Evolutionary conservation across 805 yeast species (phyloP).

Genomic region (Blastobotrys terrestris): DNA sequence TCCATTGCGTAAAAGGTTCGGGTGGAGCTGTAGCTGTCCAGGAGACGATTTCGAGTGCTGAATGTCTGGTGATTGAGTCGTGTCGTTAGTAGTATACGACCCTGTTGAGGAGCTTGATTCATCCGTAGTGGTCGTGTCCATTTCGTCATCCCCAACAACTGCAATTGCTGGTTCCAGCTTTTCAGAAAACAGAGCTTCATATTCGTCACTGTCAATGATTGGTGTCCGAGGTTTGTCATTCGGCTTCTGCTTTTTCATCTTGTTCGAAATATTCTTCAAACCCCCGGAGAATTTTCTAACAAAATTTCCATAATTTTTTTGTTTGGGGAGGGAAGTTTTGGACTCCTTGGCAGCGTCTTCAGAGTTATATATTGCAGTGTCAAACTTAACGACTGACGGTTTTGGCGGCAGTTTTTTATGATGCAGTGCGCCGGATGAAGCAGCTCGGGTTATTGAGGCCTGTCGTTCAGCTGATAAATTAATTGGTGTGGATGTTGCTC

Average conservation of each 20-base stretch:
- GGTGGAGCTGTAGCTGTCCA: not conserved
- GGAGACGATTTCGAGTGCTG: not conserved
- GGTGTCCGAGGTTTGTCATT: not conserved
- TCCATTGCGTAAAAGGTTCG: not conserved
- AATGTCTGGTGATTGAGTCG: not conserved
- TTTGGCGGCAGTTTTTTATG: not conserved
- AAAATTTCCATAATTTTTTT: constrained; percentile 1
- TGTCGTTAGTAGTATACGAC: not conserved
- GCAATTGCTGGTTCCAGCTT: constrained; percentile 1
- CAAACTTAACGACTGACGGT: not conserved
- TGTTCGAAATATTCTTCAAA: constrained; percentile 1
- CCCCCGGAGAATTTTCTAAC: constrained; percentile 16
- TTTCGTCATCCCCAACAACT: not conserved
- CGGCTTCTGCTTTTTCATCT: constrained; percentile 5
- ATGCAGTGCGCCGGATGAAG: not conserved
- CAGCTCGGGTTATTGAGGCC: not conserved
- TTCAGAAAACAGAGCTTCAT: constrained; percentile 8
- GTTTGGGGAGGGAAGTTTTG: not conserved
- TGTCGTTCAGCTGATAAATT: not conserved
- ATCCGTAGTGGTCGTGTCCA: not conserved
- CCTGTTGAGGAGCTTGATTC: not conserved
- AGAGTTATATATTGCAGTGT: not conserved
- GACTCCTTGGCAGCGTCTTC: not conserved
- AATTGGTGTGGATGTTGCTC: not conserved
- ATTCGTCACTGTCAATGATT: not conserved